Conservation (phyloP, 768 basidiomycete genomes). For the Steccherinum ochraceum region DNA sequence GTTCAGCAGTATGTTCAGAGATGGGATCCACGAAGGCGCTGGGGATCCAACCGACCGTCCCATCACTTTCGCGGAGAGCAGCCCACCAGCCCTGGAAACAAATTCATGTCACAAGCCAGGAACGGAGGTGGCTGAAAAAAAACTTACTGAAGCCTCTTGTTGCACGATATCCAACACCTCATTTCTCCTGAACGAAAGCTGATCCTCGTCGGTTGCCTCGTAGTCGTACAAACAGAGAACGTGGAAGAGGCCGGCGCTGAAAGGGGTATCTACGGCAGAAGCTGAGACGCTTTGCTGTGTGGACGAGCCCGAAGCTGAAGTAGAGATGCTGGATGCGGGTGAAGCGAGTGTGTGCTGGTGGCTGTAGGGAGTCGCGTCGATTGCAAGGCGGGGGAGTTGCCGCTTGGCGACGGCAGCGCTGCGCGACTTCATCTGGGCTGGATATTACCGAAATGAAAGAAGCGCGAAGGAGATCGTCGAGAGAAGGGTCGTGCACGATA, state of each 20-base stretch:
- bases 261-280: slow-evolving; percentile 18
- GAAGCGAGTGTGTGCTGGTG: slow-evolving; percentile 4
- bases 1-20: slow-evolving; percentile 43
- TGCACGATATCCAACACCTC: slow-evolving; percentile 66
- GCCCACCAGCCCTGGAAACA: slow-evolving; percentile 66
- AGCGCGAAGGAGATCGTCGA: too few relatives aligned
- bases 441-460: too few relatives aligned
- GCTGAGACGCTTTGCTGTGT: slow-evolving; percentile 22
- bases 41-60: slow-evolving; percentile 70
- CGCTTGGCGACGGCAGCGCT: slow-evolving; percentile 7
- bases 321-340: slow-evolving; percentile 22
- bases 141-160: slow-evolving; percentile 45
- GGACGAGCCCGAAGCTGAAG: slow-evolving; percentile 21
- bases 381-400: slow-evolving; percentile 22
- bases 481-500: too few relatives aligned
- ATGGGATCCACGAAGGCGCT: slow-evolving; percentile 59
- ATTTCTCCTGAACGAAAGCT: slow-evolving; percentile 56
- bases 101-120: not conserved
- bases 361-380: slow-evolving; percentile 27
- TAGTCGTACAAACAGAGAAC: slow-evolving; percentile 70
- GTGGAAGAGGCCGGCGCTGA: slow-evolving; percentile 34
- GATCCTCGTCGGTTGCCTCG: slow-evolving; percentile 50
- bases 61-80: slow-evolving; percentile 49
- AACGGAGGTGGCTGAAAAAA: not conserved
- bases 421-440: not conserved